Evolutionary conservation across 2,329 filamentous ascomycete genomes (phyloP).

Genomic region (Boeremia exigua): DNA sequence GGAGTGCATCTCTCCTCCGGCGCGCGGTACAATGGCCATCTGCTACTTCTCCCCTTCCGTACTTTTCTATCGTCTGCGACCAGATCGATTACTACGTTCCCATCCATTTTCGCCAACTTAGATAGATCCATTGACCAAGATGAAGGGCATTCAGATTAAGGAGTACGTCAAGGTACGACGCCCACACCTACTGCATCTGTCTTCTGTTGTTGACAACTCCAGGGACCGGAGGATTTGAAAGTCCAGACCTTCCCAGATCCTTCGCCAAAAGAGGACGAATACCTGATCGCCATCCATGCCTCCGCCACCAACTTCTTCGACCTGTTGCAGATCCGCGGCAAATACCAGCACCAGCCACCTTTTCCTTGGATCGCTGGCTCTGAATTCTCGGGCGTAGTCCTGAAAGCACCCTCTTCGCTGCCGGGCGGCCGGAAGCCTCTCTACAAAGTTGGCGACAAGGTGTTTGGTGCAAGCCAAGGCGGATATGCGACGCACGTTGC

Average conservation of each 20-base stretch:
- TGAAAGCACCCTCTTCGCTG: conserved; percentile 65
- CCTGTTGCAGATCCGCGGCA: conserved; percentile 90
- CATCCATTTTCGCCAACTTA: not conserved
- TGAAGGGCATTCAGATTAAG: conserved; percentile 77
- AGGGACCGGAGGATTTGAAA: conserved; percentile 80
- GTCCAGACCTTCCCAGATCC: conserved; percentile 79
- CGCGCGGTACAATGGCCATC: conserved; percentile 1
- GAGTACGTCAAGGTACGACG: conserved; percentile 73
- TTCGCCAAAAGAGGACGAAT: conserved; percentile 72
- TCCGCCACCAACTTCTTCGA: conserved; percentile 97
- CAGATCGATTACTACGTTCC: not conserved
- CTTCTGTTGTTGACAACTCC: conserved; percentile 10
- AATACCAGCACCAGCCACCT: conserved; percentile 90
- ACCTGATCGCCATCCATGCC: conserved; percentile 85
- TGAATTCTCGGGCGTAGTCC: conserved; percentile 83
- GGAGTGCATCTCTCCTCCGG: conserved; percentile 9
- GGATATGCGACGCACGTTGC: conserved; percentile 81
- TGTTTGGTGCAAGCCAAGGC: conserved; percentile 87
- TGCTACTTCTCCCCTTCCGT: not conserved
- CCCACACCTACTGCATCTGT: conserved; percentile 1
- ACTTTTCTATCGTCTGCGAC: not conserved
- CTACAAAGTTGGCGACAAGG: conserved; percentile 78
- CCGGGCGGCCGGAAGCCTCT: conserved; percentile 56
- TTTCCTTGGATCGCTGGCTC: conserved; percentile 87
- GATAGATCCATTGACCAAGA: conserved; percentile 43